Evolutionary conservation across 495 filamentous ascomycete genomes (phyloP), one percentile per base, ranked within the genome.

Genomic region (Xylaria curta): DNA sequence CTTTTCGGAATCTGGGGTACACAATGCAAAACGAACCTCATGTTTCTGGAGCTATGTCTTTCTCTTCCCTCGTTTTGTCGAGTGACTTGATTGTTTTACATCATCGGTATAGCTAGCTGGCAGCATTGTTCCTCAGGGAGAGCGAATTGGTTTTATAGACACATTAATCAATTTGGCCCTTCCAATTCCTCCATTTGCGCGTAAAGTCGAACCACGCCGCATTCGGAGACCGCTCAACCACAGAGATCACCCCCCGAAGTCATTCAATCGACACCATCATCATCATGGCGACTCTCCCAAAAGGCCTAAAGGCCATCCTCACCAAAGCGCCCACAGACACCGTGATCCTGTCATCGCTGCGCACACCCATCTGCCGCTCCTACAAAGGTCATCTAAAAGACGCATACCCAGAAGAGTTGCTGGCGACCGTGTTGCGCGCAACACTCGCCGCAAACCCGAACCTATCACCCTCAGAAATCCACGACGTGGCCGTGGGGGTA

Each of bases 321-420:
- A 83, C 90, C 77, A 97, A 94, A 79, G 85, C 90, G 4, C 92
- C 93, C 21, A 87, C 89, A 31, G 94, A 97, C 80, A 88, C 94
- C 58, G 93, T 98, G 79, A 92, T 98, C 78, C 90, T 97, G 72
- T 95, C 94, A 40, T 90, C 93, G 9, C 87, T 97, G 68, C 93
- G 94, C 56, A 97, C 94, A 21, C 91, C 94, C 46, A 89, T 97
- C 73, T 91, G 90, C 60, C 92, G 94, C 70, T 91, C 92, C 68
- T 89, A 91, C 81, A 93, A 93, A 80, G 95, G 95, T 75, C 87
- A 89, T 47, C 92, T 98, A 75, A 92, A 92, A 80, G 92, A 97
- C 81, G 89, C 95, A 56, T 94, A 95, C 81, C 94, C 95, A 21
- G 94, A 97, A 79, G 92, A 97, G 79, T 86, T 97, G 40, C 92